These are phyloP conservation scores for Gillenia trifoliata DNA, from an alignment of 306 rosid species.

Conservation along the genomic window DNA sequence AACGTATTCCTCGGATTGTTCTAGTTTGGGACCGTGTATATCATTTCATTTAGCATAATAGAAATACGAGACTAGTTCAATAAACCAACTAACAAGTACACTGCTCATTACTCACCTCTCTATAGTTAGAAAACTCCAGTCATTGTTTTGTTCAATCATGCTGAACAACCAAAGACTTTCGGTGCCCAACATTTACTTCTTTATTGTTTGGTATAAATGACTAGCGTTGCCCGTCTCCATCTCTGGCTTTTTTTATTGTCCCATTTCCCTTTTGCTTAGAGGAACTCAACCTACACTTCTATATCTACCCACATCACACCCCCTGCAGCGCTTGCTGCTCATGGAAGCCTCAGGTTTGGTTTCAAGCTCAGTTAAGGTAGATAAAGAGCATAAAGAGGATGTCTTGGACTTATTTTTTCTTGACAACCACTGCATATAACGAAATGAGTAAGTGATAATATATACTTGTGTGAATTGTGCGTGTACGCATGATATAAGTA, in stretches of 20 bases:
- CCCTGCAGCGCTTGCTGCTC: background rate
- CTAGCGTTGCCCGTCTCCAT: background rate
- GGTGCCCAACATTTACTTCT: background rate
- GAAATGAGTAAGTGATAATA: background rate
- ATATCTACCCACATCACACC: background rate
- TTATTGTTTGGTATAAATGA: background rate
- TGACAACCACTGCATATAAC: slow-evolving; percentile 4
- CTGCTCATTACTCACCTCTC: background rate
- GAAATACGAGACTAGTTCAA: slow-evolving; percentile 2
- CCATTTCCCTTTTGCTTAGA: background rate
- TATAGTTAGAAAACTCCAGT: background rate
- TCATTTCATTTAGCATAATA: background rate
- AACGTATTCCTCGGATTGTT: background rate
- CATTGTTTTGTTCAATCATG: slow-evolving; percentile 7
- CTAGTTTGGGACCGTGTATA: background rate
- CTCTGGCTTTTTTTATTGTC: background rate
- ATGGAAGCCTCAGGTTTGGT: background rate
- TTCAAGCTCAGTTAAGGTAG: background rate
- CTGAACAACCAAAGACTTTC: slow-evolving; percentile 9
- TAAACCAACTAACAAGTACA: background rate
- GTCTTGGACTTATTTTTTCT: slow-evolving; percentile 7
- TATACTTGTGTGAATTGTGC: background rate
- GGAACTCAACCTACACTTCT: background rate
- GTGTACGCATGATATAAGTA: background rate
- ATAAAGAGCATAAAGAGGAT: background rate